phyloP scores from a whole-genome alignment of 31 red algal species.

The Odonthalia washingtoniensis region DNA sequence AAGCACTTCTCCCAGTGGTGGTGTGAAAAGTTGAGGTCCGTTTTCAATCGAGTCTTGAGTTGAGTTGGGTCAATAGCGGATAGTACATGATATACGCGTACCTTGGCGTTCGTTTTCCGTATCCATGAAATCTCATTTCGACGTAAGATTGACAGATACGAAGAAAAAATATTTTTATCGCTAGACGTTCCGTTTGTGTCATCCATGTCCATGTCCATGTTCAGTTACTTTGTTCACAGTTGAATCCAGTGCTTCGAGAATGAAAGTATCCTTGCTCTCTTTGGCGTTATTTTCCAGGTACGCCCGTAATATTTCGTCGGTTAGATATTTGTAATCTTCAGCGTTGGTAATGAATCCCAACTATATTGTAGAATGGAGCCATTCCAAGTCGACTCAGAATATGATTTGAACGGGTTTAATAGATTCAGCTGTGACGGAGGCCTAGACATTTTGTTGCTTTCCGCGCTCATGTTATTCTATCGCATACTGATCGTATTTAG shows the following conservation, averaged over 20 bases:
- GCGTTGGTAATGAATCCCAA: slow-evolving; percentile 4
- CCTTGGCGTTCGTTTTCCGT: not conserved
- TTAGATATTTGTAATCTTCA: not conserved
- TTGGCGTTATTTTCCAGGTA: slow-evolving; percentile 4
- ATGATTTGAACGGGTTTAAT: not conserved
- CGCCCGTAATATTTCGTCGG: not conserved
- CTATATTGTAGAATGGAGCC: not conserved
- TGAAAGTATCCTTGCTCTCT: not conserved
- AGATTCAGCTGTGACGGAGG: not conserved
- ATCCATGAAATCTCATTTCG: slow-evolving; percentile 3
- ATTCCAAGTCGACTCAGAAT: not conserved
- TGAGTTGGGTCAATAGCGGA: not conserved
- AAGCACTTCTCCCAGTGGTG: not conserved
- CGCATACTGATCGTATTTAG: not conserved
- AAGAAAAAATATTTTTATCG: not conserved
- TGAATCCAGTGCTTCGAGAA: not conserved
- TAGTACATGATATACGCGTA: not conserved
- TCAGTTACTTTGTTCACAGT: not conserved
- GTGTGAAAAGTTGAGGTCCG: slow-evolving; percentile 3
- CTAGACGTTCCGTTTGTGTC: not conserved
- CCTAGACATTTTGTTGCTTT: not conserved
- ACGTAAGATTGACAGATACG: not conserved
- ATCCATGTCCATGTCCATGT: not conserved
- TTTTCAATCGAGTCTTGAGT: not conserved
- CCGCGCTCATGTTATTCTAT: not conserved